Evolutionary conservation across 768 basidiomycete genomes (phyloP).

Genomic region (Russula sp.): DNA sequence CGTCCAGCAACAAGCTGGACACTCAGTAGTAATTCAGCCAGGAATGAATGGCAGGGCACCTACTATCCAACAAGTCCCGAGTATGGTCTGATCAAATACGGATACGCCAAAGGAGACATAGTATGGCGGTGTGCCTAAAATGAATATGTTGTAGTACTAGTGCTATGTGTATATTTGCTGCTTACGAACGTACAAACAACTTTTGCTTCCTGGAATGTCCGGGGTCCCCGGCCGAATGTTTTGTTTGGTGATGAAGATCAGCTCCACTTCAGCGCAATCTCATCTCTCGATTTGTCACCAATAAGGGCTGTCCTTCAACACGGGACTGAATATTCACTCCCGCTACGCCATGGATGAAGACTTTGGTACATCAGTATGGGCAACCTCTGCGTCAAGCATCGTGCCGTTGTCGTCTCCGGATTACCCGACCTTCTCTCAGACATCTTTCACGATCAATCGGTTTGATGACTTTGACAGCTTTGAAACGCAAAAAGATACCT

Average conservation of each 20-base stretch:
- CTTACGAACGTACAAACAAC: background rate
- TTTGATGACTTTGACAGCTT: slow-evolving; percentile 55
- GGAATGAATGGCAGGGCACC: slow-evolving; percentile 12
- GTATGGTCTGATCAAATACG: background rate
- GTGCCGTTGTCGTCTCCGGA: slow-evolving; percentile 13
- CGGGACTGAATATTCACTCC: background rate
- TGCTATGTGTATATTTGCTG: background rate
- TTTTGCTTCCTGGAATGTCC: slow-evolving; percentile 8
- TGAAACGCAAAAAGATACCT: slow-evolving; percentile 38
- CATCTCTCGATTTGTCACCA: background rate
- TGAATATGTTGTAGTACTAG: background rate
- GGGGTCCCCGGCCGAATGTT: slow-evolving; percentile 3
- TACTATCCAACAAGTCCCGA: slow-evolving; percentile 4
- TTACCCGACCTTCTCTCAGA: slow-evolving; percentile 17
- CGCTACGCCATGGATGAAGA: slow-evolving; percentile 58
- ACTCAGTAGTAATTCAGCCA: slow-evolving; percentile 14
- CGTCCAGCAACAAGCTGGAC: slow-evolving; percentile 16
- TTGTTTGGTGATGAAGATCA: background rate
- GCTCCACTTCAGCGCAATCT: background rate
- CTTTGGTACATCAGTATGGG: slow-evolving; percentile 71
- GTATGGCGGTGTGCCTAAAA: background rate
- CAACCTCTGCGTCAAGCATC: slow-evolving; percentile 30
- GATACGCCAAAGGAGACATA: background rate
- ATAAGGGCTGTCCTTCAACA: background rate
- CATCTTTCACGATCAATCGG: slow-evolving; percentile 23